Evolutionary conservation across 2,329 filamentous ascomycete species (phyloP).

Genomic region (Trichoderma semiorbis): DNA sequence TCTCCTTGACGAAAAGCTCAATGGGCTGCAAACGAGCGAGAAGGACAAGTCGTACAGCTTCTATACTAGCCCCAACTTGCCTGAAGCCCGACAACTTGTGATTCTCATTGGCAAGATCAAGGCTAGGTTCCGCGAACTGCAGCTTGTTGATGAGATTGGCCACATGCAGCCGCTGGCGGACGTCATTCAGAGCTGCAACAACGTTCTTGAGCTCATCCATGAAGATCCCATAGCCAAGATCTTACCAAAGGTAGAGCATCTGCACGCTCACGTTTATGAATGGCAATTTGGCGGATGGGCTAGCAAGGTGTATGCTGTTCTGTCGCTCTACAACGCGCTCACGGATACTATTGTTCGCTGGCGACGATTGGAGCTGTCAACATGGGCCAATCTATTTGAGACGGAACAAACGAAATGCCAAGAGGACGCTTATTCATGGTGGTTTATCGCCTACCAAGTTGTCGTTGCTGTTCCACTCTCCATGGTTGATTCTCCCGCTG

Average conservation of each 20-base stretch:
- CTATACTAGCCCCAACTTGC: slow-evolving; percentile 76
- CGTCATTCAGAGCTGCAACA: slow-evolving; percentile 70
- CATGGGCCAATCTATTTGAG: slow-evolving; percentile 86
- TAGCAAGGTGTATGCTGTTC: slow-evolving; percentile 71
- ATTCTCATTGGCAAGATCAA: slow-evolving; percentile 66
- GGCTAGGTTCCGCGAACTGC: slow-evolving; percentile 68
- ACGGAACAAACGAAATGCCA: slow-evolving; percentile 74
- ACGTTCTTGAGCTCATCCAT: slow-evolving; percentile 71
- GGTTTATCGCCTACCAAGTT: slow-evolving; percentile 92
- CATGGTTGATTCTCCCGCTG: slow-evolving; percentile 55
- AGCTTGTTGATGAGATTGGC: slow-evolving; percentile 60
- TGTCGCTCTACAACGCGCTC: slow-evolving; percentile 68
- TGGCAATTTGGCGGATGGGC: slow-evolving; percentile 89
- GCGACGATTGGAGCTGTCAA: slow-evolving; percentile 86
- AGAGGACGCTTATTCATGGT: slow-evolving; percentile 83
- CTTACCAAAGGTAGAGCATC: slow-evolving; percentile 79
- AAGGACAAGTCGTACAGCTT: slow-evolving; percentile 68
- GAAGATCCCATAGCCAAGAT: slow-evolving; percentile 82
- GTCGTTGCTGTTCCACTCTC: slow-evolving; percentile 72
- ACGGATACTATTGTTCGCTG: slow-evolving; percentile 81
- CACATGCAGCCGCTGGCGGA: slow-evolving; percentile 76
- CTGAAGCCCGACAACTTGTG: slow-evolving; percentile 72
- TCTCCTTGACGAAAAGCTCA: slow-evolving; percentile 59
- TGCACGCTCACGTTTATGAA: slow-evolving; percentile 82
- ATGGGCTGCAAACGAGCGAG: slow-evolving; percentile 37